Evolutionary conservation across 2,329 filamentous ascomycete species (phyloP).

Genomic region (Sclerotinia nivalis): DNA sequence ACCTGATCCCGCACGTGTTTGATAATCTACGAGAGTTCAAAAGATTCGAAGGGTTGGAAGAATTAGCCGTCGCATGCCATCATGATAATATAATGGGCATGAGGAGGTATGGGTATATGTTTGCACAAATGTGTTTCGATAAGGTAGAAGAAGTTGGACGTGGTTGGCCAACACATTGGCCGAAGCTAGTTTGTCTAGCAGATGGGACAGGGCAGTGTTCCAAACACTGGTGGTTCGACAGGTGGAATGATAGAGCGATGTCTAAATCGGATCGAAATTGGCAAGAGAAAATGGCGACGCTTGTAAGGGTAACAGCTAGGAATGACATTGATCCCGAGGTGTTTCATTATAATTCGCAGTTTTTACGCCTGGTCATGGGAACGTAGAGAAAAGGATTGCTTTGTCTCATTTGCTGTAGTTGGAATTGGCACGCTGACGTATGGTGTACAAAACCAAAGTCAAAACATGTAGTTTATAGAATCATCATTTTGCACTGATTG

Average conservation of each 20-base stretch:
- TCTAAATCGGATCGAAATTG: conserved; percentile 12
- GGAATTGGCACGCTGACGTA: background rate
- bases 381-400: background rate
- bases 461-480: background rate
- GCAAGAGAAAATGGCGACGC: conserved; percentile 15
- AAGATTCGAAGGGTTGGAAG: conserved; percentile 13
- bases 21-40: conserved; percentile 15
- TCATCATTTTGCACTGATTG: background rate
- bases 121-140: conserved; percentile 14
- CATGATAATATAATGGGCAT: conserved; percentile 9
- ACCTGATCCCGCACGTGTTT: conserved; percentile 17
- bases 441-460: background rate
- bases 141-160: background rate
- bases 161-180: conserved; percentile 11
- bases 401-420: background rate
- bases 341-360: conserved; percentile 11
- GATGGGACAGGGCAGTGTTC: conserved; percentile 1
- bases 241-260: conserved; percentile 8
- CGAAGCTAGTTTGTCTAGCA: conserved; percentile 13
- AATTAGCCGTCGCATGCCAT: conserved; percentile 12
- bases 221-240: conserved; percentile 11
- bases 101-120: conserved; percentile 16
- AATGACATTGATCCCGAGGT: conserved; percentile 9
- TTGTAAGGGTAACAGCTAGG: conserved; percentile 15
- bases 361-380: conserved; percentile 13